Evolutionary conservation across 2,329 filamentous ascomycete species (phyloP), one percentile per base, ranked within the genome.

Genomic region (Penicillium sp.): DNA sequence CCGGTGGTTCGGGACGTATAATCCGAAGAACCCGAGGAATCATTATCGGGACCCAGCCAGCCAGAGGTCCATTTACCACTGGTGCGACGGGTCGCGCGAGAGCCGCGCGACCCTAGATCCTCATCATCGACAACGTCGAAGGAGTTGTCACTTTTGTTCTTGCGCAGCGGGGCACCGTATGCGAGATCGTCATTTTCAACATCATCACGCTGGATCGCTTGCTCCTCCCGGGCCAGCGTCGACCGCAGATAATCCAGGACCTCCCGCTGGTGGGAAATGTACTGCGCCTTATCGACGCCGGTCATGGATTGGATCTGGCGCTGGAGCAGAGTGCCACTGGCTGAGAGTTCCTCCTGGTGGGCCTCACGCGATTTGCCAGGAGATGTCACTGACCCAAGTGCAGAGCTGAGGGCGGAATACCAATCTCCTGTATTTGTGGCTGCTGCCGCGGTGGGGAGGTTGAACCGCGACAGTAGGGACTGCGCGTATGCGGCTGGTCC

Each of bases 41-140:
- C 63, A 31, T 65, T 66, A 21, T 66, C 66, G 13, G 54, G 58
- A 24, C 67, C 63, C 48, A 73, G 68, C 71, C 70, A 73, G n/a
- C 68, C 68, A 4, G 69, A 66, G n/a, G 61, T 27, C 69, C 69
- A 72, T 53, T 64, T 64, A 21, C 68, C 62, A 47, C 68, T 64
- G 43, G 61, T 60, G 21, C 62, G 58, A 24, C 64, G 59, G 44
- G 65, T 35, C 7, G 56, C 26, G 3, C 66, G 66, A 31, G 63
- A 66, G 65, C 79, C 26, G 3, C 66, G 66, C 29, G 63, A 66
- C 66, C 79, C 67, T 6, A 73, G 59, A 54, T 86, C 88, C 69
- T 93, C 89, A 33, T 87, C 86, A 60, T 95, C 90, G 64, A 96
- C 90, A 72, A 91, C 90, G 69, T 96, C 92, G 69, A 97, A 97